These are phyloP conservation scores for Clarireedia homoeocarpa DNA, from an alignment of 2,329 filamentous ascomycete genomes.

Conservation along the genomic window DNA sequence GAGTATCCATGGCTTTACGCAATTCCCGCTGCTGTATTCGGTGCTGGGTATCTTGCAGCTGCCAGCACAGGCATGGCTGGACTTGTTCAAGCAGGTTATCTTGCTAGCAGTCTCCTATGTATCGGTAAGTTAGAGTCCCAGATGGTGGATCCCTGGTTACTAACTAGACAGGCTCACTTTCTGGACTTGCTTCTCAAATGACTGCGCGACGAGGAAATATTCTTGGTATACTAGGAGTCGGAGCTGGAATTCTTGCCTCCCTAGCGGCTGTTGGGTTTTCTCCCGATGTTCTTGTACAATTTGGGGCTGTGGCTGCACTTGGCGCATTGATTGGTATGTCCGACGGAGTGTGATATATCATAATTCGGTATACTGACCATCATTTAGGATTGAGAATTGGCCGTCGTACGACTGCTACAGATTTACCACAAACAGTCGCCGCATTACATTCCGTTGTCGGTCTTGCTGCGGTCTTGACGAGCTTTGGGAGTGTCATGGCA, in stretches of 20 bases:
- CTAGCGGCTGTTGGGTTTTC: conserved; percentile 75
- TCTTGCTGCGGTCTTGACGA: conserved; percentile 79
- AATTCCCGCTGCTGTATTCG: conserved; percentile 68
- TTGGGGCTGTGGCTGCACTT: conserved; percentile 64
- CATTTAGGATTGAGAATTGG: conserved; percentile 61
- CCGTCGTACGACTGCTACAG: conserved; percentile 78
- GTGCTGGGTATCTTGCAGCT: conserved; percentile 72
- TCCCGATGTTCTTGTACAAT: conserved; percentile 70
- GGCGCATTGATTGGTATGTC: conserved; percentile 54
- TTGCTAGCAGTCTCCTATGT: conserved; percentile 77
- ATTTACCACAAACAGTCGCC: conserved; percentile 82
- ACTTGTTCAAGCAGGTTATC: conserved; percentile 78
- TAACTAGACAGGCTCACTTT: conserved; percentile 50
- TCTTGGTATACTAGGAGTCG: conserved; percentile 78
- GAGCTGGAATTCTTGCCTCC: conserved; percentile 75
- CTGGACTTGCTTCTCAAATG: conserved; percentile 70
- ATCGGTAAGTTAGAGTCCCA: conserved; percentile 40
- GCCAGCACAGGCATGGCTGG: conserved; percentile 76
- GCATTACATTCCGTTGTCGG: conserved; percentile 87
- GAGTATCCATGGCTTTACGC: conserved; percentile 87
- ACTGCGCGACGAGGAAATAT: conserved; percentile 82
- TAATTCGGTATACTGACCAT: background rate
- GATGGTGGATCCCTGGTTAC: background rate
- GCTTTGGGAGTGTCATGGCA: conserved; percentile 77
- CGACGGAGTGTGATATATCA: accelerated